Percentiles rank a stretch among this genome's conserved stretches.
phyloP scores from a whole-genome alignment of 2,329 filamentous ascomycete species.

The Verticillium isaacii region DNA sequence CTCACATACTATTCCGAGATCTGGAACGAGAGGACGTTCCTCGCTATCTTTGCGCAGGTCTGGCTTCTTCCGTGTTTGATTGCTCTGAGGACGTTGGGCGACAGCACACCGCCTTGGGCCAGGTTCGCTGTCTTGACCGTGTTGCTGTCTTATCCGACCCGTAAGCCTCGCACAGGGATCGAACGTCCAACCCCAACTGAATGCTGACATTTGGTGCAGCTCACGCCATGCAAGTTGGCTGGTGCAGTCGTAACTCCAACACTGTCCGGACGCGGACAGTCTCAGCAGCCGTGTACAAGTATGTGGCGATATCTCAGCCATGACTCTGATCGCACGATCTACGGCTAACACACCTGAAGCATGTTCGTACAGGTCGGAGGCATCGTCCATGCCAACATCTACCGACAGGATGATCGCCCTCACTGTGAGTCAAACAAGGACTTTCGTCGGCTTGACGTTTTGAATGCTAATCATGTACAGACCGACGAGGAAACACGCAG shows the following conservation, averaged over 20 bases:
- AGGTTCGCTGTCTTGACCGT: conserved; percentile 27
- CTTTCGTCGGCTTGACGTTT: fast-evolving
- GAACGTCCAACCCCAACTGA: neutral
- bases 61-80: conserved; percentile 52
- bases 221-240: conserved; percentile 52
- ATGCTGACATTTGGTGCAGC: conserved; percentile 24
- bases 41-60: conserved; percentile 37
- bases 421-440: conserved; percentile 8
- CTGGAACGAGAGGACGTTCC: conserved; percentile 33
- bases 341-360: neutral
- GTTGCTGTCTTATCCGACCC: conserved; percentile 25
- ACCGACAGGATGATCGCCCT: conserved; percentile 29
- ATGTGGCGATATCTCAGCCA: neutral
- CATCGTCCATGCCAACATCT: conserved; percentile 33
- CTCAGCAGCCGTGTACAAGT: conserved; percentile 55
- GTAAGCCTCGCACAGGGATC: conserved; percentile 11
- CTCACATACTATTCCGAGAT: conserved; percentile 41
- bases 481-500: conserved; percentile 41
- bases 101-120: conserved; percentile 22
- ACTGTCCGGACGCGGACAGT: conserved; percentile 58
- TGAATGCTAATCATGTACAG: neutral
- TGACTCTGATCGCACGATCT: neutral
- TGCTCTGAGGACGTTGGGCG: conserved; percentile 26
- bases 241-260: conserved; percentile 57
- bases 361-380: conserved; percentile 8